These are phyloP conservation scores for Castanospermum australe DNA, from an alignment of 306 rosid species.

Conservation along the genomic window DNA sequence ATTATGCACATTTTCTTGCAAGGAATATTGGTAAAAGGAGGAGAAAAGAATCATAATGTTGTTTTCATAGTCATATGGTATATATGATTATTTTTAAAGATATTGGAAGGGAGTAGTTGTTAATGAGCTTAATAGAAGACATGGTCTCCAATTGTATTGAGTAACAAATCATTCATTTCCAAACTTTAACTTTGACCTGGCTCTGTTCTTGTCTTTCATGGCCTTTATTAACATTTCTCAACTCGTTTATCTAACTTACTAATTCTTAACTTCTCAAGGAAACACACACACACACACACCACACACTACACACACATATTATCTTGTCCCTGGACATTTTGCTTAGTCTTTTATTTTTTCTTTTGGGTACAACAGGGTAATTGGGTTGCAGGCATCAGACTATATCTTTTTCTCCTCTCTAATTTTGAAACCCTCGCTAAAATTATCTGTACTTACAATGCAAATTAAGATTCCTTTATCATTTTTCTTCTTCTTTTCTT, in stretches of 20 bases:
- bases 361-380: neutral
- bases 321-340: neutral
- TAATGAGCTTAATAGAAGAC: neutral
- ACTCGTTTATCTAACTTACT: neutral
- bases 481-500: neutral
- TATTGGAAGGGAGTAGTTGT: neutral
- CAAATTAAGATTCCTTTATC: neutral
- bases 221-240: neutral
- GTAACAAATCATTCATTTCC: neutral
- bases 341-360: neutral
- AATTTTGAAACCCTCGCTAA: neutral
- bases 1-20: too few species aligned
- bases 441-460: neutral
- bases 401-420: neutral
- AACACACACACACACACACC: neutral
- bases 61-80: too few species aligned
- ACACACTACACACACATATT: neutral
- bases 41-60: too few species aligned
- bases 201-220: neutral
- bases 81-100: neutral
- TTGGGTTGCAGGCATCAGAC: neutral
- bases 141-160: neutral
- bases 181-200: neutral
- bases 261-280: neutral
- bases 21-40: too few species aligned